Evolutionary conservation across 106 monocot genomes (phyloP).

Genomic region (Vanilla planifolia): DNA sequence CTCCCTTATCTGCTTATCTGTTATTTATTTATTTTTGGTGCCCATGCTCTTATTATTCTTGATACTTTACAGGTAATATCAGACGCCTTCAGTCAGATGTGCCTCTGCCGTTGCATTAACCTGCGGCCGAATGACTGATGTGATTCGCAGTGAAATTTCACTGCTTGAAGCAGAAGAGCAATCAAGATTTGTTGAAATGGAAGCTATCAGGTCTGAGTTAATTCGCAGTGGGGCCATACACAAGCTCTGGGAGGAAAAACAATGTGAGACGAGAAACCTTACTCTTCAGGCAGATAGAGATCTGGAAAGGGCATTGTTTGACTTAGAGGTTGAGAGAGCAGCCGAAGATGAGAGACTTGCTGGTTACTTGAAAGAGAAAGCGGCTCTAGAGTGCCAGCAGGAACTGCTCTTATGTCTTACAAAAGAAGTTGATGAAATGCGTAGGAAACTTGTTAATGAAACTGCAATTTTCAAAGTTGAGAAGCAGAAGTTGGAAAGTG

Average conservation of each 20-base stretch:
- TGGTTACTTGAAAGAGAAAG: conserved; percentile 50
- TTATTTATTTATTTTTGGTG: too few relatives aligned
- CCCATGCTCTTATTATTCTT: not conserved
- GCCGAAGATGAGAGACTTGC: conserved; percentile 21
- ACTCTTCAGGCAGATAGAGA: conserved; percentile 25
- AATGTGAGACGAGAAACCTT: conserved; percentile 34
- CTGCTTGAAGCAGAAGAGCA: conserved; percentile 53
- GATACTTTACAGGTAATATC: conserved; percentile 54
- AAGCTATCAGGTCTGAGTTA: conserved; percentile 68
- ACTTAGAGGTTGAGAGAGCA: conserved; percentile 45
- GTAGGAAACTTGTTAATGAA: conserved; percentile 37
- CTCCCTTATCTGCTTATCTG: too few relatives aligned
- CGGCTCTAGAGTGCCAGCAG: conserved; percentile 54
- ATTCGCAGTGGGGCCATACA: conserved; percentile 61
- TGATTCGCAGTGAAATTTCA: conserved; percentile 41
- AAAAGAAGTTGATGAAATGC: conserved; percentile 67
- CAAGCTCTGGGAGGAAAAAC: conserved; percentile 51
- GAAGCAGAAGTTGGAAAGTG: conserved; percentile 29
- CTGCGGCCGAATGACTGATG: conserved; percentile 58
- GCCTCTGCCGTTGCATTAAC: conserved; percentile 74
- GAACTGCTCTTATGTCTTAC: conserved; percentile 36
- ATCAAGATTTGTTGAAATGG: conserved; percentile 45
- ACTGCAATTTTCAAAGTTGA: conserved; percentile 30
- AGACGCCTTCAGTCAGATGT: conserved; percentile 66
- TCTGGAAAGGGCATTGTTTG: conserved; percentile 25